Percentiles rank a stretch among this genome's conserved stretches.
phyloP scores from a whole-genome alignment of 78 protist species.

The Trichosphaerium sp. region DNA sequence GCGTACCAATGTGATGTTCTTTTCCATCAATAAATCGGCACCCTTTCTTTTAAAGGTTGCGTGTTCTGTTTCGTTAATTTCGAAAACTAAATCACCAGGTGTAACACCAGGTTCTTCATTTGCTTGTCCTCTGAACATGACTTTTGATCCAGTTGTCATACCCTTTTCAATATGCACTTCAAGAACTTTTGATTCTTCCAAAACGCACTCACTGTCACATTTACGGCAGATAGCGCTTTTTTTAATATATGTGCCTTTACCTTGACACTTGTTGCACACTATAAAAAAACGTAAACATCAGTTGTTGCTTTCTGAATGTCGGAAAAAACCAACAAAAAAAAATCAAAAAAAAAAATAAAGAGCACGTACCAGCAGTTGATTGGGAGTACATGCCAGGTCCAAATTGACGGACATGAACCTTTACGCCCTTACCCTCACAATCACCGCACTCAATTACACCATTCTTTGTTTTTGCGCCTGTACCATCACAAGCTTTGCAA shows the following conservation, averaged over 20 bases:
- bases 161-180: conserved; percentile 90
- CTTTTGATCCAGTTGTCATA: conserved; percentile 72
- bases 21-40: conserved; percentile 70
- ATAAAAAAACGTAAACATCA: too few species aligned
- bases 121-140: conserved; percentile 87
- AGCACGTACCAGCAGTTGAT: conserved; percentile 3
- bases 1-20: conserved; percentile 32
- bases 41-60: conserved; percentile 74
- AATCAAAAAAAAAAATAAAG: too few species aligned
- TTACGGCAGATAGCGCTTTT: too few species aligned
- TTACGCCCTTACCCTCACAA: conserved; percentile 76
- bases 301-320: too few species aligned
- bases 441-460: conserved; percentile 50
- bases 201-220: too few species aligned
- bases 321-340: too few species aligned
- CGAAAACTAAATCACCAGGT: conserved; percentile 91
- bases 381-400: conserved; percentile 79
- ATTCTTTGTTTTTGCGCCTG: conserved; percentile 29
- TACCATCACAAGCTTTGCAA: conserved; percentile 76
- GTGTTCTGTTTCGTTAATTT: conserved; percentile 78
- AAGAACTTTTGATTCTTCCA: conserved; percentile 16
- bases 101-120: conserved; percentile 75
- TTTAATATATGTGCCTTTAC: too few species aligned
- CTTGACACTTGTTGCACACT: conserved; percentile 70
- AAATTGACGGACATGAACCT: conserved; percentile 53